These are phyloP conservation scores for Juglanconis oblonga DNA, from an alignment of 2,329 filamentous ascomycete genomes.

Conservation along the genomic window DNA sequence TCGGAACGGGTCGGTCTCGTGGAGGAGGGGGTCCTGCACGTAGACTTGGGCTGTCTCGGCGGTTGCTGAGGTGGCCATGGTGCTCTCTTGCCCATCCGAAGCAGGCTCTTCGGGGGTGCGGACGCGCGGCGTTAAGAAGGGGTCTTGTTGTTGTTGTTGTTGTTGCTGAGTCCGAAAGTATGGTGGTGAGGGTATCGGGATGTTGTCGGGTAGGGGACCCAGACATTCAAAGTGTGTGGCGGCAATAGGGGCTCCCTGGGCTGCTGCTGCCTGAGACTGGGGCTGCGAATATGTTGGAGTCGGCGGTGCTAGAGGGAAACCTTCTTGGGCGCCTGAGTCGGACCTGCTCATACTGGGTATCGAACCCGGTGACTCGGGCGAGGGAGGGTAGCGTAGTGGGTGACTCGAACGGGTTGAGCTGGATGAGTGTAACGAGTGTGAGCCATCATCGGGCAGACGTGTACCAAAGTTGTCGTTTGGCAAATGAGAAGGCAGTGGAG, in stretches of 20 bases:
- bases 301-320: constrained; percentile 21
- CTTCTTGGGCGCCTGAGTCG: constrained; percentile 19
- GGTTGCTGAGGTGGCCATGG: neutral
- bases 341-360: constrained; percentile 26
- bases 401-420: constrained; percentile 21
- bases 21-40: constrained; percentile 23
- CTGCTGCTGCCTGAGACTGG: neutral
- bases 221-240: constrained; percentile 52
- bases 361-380: neutral
- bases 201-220: constrained; percentile 50
- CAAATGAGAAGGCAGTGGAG: neutral
- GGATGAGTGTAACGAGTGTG: constrained; percentile 10
- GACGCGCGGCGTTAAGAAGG: neutral
- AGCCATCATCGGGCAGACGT: neutral
- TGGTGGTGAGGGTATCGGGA: constrained; percentile 33
- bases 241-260: constrained; percentile 39
- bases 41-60: constrained; percentile 25
- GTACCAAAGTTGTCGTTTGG: neutral
- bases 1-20: constrained; percentile 10
- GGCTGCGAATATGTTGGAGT: constrained; percentile 25
- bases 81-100: neutral
- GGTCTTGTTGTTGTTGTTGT: neutral
- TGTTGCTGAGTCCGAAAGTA: neutral
- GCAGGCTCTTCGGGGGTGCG: neutral
- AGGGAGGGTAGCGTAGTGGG: constrained; percentile 19